Evolutionary conservation across 2,329 filamentous ascomycete species (phyloP).

Genomic region (Neoarthrinium moseri): DNA sequence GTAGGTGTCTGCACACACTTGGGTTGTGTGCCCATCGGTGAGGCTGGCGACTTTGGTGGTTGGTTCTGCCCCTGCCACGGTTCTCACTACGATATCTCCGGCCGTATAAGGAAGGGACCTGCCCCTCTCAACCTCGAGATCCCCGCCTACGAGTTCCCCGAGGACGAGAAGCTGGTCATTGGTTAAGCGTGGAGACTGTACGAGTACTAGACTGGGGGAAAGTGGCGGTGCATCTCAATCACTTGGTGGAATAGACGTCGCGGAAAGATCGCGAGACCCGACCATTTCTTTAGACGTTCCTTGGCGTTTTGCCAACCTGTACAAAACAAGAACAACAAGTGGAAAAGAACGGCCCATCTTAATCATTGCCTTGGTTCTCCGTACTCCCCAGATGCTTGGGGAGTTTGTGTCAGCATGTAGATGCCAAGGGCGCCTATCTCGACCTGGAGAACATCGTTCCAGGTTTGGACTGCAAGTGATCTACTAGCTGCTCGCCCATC

Average conservation of each 20-base stretch:
- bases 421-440: neutral
- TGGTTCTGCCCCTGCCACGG: conserved; percentile 99
- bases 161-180: conserved; percentile 85
- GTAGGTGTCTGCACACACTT: conserved; percentile 97
- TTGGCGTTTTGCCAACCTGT: conserved; percentile 26
- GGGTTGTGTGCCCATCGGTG: conserved; percentile 98
- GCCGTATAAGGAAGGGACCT: conserved; percentile 95
- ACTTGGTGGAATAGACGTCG: conserved; percentile 23
- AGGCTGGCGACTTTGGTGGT: conserved; percentile 92
- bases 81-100: conserved; percentile 99
- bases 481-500: neutral
- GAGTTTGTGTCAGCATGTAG: too few species aligned
- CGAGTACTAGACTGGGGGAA: conserved; percentile 26
- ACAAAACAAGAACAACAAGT: conserved; percentile 29
- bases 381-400: neutral
- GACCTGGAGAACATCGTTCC: neutral
- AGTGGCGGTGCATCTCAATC: conserved; percentile 10
- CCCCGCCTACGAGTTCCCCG: conserved; percentile 87
- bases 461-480: neutral
- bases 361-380: neutral
- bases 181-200: conserved; percentile 63
- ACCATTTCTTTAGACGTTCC: conserved; percentile 28
- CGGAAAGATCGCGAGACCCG: conserved; percentile 24
- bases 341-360: conserved; percentile 10
- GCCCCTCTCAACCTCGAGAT: conserved; percentile 97